Conservation (phyloP, 305 asterid genomes). For the Ilex paraguariensis region DNA sequence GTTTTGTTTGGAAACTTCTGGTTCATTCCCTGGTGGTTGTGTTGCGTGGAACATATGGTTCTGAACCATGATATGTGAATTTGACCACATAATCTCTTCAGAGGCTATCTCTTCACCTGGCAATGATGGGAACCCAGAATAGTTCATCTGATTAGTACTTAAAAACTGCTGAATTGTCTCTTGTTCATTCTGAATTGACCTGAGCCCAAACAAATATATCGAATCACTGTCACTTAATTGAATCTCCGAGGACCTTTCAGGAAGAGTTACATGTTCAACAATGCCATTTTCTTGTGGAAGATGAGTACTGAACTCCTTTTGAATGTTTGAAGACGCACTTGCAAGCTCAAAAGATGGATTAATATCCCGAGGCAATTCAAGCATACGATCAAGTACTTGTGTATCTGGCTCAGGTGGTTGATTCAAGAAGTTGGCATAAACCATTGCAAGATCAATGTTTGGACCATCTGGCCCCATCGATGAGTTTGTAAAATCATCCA, state of each 20-base stretch:
- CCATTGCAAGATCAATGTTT: slow-evolving; percentile 53
- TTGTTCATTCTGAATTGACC: slow-evolving; percentile 11
- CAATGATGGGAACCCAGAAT: slow-evolving; percentile 31
- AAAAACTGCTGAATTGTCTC: no score
- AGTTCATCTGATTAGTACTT: slow-evolving; percentile 1
- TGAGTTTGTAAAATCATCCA: slow-evolving; percentile 7
- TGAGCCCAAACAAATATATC: slow-evolving; percentile 21
- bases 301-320: slow-evolving; percentile 8
- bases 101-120: slow-evolving; percentile 31
- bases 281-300: slow-evolving; percentile 19
- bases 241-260: slow-evolving; percentile 11
- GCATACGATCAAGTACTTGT: slow-evolving; percentile 7
- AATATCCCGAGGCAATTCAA: slow-evolving; percentile 12
- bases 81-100: slow-evolving; percentile 35
- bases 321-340: slow-evolving; percentile 1
- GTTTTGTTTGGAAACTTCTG: slow-evolving; percentile 13
- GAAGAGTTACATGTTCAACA: slow-evolving; percentile 16
- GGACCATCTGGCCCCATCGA: slow-evolving; percentile 8
- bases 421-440: slow-evolving; percentile 55
- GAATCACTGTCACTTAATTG: slow-evolving; percentile 13
- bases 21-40: slow-evolving; percentile 7
- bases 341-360: slow-evolving; percentile 21
- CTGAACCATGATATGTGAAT: slow-evolving; percentile 16
- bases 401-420: slow-evolving; percentile 13
- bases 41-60: slow-evolving; percentile 13